Conservation (phyloP, 1,139 yeast species). For the Komagataea norvegica region DNA sequence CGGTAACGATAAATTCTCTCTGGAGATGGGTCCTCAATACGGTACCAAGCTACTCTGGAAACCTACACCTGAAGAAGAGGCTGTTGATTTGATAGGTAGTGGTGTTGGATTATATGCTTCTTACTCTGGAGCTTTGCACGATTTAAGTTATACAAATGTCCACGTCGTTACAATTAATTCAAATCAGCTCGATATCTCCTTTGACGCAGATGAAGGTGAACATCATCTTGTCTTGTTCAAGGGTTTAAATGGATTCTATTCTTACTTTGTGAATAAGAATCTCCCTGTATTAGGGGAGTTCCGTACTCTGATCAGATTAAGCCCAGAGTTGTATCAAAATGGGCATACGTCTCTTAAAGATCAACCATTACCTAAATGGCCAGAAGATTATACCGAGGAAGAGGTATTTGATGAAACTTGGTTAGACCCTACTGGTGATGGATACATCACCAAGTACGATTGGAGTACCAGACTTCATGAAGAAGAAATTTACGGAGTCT, state of each 20-base stretch:
- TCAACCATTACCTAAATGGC: constrained; percentile 3
- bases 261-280: constrained; percentile 4
- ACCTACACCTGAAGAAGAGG: constrained; percentile 4
- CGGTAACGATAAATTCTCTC: constrained; percentile 6
- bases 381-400: constrained; percentile 2
- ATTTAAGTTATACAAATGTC: constrained; percentile 1
- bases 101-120: constrained; percentile 6
- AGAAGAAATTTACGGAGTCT: constrained; percentile 7
- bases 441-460: constrained; percentile 5
- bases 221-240: constrained; percentile 6
- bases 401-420: constrained; percentile 6
- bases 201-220: constrained; percentile 6
- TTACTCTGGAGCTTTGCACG: constrained; percentile 1
- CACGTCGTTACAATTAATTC: constrained; percentile 2
- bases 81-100: constrained; percentile 3
- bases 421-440: constrained; percentile 1
- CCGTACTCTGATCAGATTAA: constrained; percentile 5
- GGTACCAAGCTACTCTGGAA: constrained; percentile 4
- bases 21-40: constrained; percentile 3
- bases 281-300: constrained; percentile 6
- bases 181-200: constrained; percentile 5
- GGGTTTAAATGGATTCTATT: constrained; percentile 6
- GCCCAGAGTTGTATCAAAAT: constrained; percentile 5
- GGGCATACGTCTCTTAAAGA: constrained; percentile 7
- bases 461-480: constrained; percentile 8